Conservation (phyloP, 257 asterid genomes). For the Solanum rostratum region DNA sequence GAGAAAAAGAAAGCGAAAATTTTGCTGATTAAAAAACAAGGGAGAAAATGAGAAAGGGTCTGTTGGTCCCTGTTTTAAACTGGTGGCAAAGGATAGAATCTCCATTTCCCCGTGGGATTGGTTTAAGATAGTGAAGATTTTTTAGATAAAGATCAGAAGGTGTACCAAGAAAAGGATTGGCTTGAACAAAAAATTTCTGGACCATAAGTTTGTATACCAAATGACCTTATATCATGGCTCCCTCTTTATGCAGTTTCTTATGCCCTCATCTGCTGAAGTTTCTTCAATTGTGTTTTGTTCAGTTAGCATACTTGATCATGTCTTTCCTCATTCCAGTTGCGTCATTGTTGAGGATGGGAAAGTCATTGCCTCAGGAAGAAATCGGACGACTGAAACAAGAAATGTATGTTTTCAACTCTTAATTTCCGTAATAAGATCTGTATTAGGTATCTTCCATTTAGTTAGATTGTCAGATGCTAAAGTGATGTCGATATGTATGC, state of each 20-base stretch:
- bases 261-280: neutral
- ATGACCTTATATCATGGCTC: neutral
- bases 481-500: neutral
- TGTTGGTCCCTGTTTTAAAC: neutral
- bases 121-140: neutral
- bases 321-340: conserved; percentile 26
- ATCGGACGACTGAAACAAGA: conserved; percentile 67
- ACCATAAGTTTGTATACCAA: neutral
- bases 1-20: neutral
- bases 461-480: neutral
- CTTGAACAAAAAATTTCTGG: neutral
- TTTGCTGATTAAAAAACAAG: neutral
- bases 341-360: conserved; percentile 52
- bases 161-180: too few relatives aligned
- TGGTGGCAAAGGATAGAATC: neutral
- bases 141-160: neutral
- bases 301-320: neutral
- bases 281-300: neutral
- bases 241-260: neutral
- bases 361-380: conserved; percentile 71
- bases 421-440: neutral
- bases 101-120: neutral
- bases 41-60: neutral
- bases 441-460: neutral
- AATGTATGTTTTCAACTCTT: conserved; percentile 23